Percentiles rank a stretch among this genome's conserved stretches.
Evolutionary conservation across 148 eudicot genomes (phyloP).

Genomic region (Spergularia bocconei): DNA sequence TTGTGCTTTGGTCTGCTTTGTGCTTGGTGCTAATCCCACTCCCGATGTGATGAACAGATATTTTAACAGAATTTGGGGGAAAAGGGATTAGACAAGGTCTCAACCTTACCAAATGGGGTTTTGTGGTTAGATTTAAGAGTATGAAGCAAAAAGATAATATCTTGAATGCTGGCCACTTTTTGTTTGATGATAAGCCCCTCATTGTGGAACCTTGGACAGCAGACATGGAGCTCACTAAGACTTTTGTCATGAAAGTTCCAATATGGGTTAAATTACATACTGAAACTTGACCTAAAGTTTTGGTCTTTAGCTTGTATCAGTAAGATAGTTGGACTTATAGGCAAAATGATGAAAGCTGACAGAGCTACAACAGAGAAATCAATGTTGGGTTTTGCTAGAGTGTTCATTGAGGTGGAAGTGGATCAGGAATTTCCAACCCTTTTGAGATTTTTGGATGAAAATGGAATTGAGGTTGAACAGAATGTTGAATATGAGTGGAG

Average conservation of each 20-base stretch:
- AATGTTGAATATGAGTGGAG: not conserved
- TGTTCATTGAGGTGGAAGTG: not conserved
- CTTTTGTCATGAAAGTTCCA: not conserved
- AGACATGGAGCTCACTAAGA: not conserved
- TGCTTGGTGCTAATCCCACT: not conserved
- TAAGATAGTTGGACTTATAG: fast-evolving
- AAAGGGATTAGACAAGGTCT: not conserved
- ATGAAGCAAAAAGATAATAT: not conserved
- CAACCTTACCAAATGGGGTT: not conserved
- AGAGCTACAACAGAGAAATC: not conserved
- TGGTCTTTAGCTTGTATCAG: fast-evolving
- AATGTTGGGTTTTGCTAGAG: not conserved
- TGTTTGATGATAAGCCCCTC: not conserved
- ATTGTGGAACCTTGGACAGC: not conserved
- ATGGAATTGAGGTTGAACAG: no score
- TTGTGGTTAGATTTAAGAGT: not conserved
- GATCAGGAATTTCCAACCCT: not conserved
- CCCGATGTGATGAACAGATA: not conserved
- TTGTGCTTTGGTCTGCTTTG: not conserved
- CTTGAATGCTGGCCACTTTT: fast-evolving
- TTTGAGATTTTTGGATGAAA: no score
- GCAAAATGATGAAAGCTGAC: not conserved
- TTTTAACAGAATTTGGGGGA: not conserved
- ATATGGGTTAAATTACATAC: not conserved
- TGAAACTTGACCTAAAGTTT: not conserved